A percentile compares a stretch with the other conserved stretches of the same genome.
phyloP scores from a whole-genome alignment of 139 green algal species.

The Chlamydomonas sp. region DNA sequence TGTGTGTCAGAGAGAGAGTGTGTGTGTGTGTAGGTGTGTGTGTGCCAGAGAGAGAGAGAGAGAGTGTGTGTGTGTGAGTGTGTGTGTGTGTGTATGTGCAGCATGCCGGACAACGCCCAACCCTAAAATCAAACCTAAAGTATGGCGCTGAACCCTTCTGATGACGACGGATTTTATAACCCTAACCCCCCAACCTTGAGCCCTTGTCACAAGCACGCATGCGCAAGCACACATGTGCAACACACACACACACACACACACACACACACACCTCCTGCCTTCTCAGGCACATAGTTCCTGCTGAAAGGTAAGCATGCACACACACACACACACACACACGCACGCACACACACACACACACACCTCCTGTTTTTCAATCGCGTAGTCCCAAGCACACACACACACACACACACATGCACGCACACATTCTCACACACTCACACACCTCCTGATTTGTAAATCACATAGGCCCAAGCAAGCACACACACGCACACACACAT shows the following conservation, averaged over 20 bases:
- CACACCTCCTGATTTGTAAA: neutral
- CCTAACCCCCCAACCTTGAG: too few relatives aligned
- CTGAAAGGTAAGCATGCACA: neutral
- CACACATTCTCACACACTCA: too few relatives aligned
- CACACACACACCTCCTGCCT: neutral
- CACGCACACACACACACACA: neutral
- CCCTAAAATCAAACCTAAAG: neutral
- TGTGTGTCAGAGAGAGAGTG: neutral
- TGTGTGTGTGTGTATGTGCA: slow-evolving; percentile 40
- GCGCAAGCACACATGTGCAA: neutral
- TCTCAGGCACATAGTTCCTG: slow-evolving; percentile 21
- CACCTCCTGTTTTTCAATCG: neutral
- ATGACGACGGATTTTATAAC: neutral
- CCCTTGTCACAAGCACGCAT: neutral
- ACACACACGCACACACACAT: too few relatives aligned
- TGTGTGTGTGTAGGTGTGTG: neutral
- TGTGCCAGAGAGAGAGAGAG: neutral
- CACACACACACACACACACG: neutral
- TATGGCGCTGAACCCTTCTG: neutral
- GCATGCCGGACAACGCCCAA: slow-evolving; percentile 54
- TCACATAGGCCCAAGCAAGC: neutral
- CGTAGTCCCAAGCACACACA: neutral
- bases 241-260: neutral
- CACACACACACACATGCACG: neutral
- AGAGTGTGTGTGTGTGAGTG: too few relatives aligned